A percentile compares a stretch with the other conserved stretches of the same genome.
phyloP scores from a whole-genome alignment of 805 yeast species.

The Metschnikowia sp. region DNA sequence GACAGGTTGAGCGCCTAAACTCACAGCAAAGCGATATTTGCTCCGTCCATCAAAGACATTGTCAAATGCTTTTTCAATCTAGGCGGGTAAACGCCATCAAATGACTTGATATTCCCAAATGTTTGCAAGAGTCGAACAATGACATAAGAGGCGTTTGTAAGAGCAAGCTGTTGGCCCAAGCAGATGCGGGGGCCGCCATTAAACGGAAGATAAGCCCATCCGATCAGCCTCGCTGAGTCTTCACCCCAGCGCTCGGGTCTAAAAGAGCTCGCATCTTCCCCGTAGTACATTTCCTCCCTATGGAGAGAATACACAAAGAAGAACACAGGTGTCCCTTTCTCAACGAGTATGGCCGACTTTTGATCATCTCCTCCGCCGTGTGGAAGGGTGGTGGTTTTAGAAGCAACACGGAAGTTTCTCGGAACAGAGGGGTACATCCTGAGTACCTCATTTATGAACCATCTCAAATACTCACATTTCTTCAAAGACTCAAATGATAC shows the following conservation, averaged over 20 bases:
- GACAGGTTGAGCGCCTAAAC: no score
- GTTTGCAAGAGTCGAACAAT: slow-evolving; percentile 14
- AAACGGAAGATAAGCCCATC: slow-evolving; percentile 11
- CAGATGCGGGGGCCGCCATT: slow-evolving; percentile 15
- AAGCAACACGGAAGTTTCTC: slow-evolving; percentile 44
- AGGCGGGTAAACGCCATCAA: slow-evolving; percentile 10
- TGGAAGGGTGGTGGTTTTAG: slow-evolving; percentile 47
- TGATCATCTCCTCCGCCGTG: slow-evolving; percentile 46
- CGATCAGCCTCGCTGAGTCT: slow-evolving; percentile 5
- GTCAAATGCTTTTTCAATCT: slow-evolving; percentile 12
- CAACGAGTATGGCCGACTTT: slow-evolving; percentile 35
- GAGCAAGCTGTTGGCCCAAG: slow-evolving; percentile 13
- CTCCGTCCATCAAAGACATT: slow-evolving; percentile 13
- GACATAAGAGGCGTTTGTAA: neutral
- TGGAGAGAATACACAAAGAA: slow-evolving; percentile 42
- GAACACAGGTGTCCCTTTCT: slow-evolving; percentile 40
- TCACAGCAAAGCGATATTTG: slow-evolving; percentile 4
- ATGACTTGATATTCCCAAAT: slow-evolving; percentile 7
- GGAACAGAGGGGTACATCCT: slow-evolving; percentile 53
- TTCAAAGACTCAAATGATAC: slow-evolving; percentile 49
- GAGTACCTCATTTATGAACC: slow-evolving; percentile 45
- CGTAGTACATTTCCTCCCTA: slow-evolving; percentile 34
- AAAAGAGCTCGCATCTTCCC: slow-evolving; percentile 41
- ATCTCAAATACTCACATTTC: slow-evolving; percentile 43
- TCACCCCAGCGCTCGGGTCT: slow-evolving; percentile 49